Evolutionary conservation across 2,329 filamentous ascomycete species (phyloP).

Genomic region (Aspergillus arachidicola): DNA sequence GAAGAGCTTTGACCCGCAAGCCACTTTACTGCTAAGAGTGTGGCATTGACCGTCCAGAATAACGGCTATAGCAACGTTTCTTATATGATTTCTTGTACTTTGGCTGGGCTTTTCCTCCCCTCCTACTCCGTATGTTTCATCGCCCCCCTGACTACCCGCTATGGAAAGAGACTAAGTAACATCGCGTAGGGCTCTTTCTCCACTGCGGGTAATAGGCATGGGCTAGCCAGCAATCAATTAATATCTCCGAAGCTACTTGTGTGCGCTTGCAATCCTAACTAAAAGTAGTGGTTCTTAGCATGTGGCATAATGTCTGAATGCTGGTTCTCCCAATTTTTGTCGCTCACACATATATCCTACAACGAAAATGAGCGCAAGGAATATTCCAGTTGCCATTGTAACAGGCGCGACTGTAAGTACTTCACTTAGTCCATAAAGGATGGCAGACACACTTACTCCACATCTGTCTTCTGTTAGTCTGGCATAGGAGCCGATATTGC

Average conservation of each 20-base stretch:
- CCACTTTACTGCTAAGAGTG: not conserved
- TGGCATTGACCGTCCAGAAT: not conserved
- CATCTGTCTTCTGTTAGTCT: slow-evolving; percentile 36
- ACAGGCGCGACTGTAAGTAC: slow-evolving; percentile 2
- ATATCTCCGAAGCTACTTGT: not conserved
- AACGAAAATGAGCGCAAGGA: not conserved
- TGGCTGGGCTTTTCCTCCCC: not conserved
- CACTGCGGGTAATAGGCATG: not conserved
- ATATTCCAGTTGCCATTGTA: not conserved
- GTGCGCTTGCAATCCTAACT: not conserved
- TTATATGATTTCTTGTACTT: not conserved
- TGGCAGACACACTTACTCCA: not conserved
- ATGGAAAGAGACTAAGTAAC: slow-evolving; percentile 1
- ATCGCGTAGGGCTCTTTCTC: slow-evolving; percentile 3
- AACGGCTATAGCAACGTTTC: not conserved
- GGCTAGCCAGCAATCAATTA: not conserved
- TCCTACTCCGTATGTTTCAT: not conserved
- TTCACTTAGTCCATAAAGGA: not conserved
- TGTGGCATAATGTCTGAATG: not conserved
- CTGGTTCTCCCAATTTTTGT: not conserved
- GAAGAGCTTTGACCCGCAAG: not conserved
- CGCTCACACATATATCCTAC: not conserved
- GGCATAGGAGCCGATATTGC: slow-evolving; percentile 51
- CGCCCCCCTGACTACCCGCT: not conserved
- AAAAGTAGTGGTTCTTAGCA: not conserved